Evolutionary conservation across 768 basidiomycete species (phyloP), one percentile per base, ranked within the genome.

Genomic region (Lactifluus hygrophoroides): DNA sequence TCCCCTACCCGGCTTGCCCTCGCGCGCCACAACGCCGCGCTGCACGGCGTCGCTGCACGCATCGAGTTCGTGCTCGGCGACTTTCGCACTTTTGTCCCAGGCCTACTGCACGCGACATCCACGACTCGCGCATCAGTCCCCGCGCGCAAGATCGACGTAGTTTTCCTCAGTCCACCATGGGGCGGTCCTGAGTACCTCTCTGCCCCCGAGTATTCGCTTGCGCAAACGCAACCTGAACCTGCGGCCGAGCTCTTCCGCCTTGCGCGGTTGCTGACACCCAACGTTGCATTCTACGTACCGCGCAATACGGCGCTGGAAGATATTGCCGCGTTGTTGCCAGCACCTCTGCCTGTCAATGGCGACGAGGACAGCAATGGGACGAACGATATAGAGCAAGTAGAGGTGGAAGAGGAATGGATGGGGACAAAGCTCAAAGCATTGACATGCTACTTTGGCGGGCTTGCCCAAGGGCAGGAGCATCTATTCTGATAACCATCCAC

Each of bases 381-480:
- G 45, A 58, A 57, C 14, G 46, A 56, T 19, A 51, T 49, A 38
- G 90, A 93, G 70, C 76, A 71, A 70, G 79, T 95, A 10, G 95
- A 97, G 71, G 80, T 97, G 7, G 94, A 98, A 68, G 95, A 98
- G 71, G 91, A 91, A 69, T 97, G 93, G 94, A 95, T 91, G 86
- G 87, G 92, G 2, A 77, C 76, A 10, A 95, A 95, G 74, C 72
- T 98, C 44, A 98, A 97, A 68, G 95, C 94, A 0, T 72, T 98
- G 52, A 96, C 92, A 1, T 94, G 90, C 69, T 95, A 96, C 70
- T 96, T 86, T 71, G 95, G 95, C 7, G 91, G 91, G 13, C 73
- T 97, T 43, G 88, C 73, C 9, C 69, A 71, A 23, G 87, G 85
- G 3, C 88, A 91, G 66, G 84, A 83, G 54, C 68, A 79, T 40